Evolutionary conservation across 1,139 yeast genomes (phyloP), one percentile per base, ranked within the genome.

Genomic region (Sugiyamaella neomexicana): DNA sequence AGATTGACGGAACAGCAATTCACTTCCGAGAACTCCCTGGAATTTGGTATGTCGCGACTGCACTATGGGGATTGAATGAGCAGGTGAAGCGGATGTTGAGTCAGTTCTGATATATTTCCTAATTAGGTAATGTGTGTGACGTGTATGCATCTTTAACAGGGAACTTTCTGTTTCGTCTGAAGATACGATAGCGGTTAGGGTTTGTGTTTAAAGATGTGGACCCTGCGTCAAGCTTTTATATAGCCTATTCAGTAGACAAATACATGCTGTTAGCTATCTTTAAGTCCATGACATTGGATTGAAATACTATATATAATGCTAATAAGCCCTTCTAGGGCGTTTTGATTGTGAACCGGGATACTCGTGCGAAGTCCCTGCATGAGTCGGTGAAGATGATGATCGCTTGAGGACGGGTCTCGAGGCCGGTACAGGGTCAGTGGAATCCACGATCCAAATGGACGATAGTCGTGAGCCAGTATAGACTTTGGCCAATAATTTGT

Each of bases 1-100:
- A 38, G 15, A 17, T 47, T 32, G 31, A 47, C 12, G 40, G 36
- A 39, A 40, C 50, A 46, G 50, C 50, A 37, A 27, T 46, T 29
- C 45, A 44, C 41, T 25, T 23, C 13, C 31, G 12, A 23, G 17
- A 23, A 20, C 25, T 23, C 43, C 43, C 15, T 23, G 43, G 43
- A 39, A 17, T 39, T 39, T 39, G 29, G 43, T 16, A 39, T 39
- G 13, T 17, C 23, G 17, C 15, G 27, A 17, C 7, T 13, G 15
- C 38, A 2, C 5, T 8, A 8, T 2, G 16, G 38, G 16, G 38
- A 7, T 2, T 12, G 38, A 13, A 2, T 5, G 38, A n/a, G 38
- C n/a, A 34, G 16, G 27, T n/a, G 41, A 20, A 20, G 25, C 25
- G 5, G 25, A 20, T 20, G 4, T 16, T 38, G 43, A 39, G 43